A percentile compares a stretch with the other conserved stretches of the same genome.
Evolutionary conservation across 129 eudicot genomes (phyloP).

Genomic region (Lactuca saligna): DNA sequence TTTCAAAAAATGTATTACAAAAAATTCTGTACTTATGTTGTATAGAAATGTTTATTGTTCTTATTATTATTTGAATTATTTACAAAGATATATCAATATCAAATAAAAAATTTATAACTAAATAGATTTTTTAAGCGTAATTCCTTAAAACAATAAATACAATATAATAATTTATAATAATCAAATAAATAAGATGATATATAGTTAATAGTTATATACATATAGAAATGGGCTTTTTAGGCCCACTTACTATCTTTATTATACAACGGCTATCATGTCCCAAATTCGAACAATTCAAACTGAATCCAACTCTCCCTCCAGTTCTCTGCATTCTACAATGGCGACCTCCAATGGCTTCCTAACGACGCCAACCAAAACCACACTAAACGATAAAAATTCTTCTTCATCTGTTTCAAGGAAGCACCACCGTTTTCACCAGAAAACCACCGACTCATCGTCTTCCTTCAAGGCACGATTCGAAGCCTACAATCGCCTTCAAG

Average conservation of each 20-base stretch:
- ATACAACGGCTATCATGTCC: slow-evolving; percentile 13
- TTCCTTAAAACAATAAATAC: too few relatives aligned
- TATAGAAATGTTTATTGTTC: too few relatives aligned
- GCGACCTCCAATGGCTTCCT: slow-evolving; percentile 41
- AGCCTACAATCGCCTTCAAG: slow-evolving; percentile 87
- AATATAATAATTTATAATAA: too few relatives aligned
- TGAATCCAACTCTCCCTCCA: slow-evolving; percentile 7
- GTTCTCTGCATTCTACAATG: slow-evolving; percentile 31
- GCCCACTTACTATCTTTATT: slow-evolving; percentile 1
- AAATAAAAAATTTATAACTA: too few relatives aligned
- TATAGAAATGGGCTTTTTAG: background rate
- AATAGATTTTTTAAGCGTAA: too few relatives aligned
- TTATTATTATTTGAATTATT: too few relatives aligned
- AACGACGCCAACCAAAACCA: slow-evolving; percentile 51
- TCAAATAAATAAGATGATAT: too few relatives aligned
- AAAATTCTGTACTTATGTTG: too few relatives aligned
- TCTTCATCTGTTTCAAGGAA: slow-evolving; percentile 39
- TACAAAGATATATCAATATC: too few relatives aligned
- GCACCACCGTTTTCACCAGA: slow-evolving; percentile 38
- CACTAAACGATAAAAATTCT: slow-evolving; percentile 19
- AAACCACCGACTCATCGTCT: slow-evolving; percentile 30
- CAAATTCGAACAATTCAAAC: slow-evolving; percentile 36
- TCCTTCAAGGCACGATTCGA: slow-evolving; percentile 59
- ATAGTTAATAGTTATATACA: background rate
- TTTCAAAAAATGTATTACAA: too few relatives aligned